Base-by-base conservation (phyloP, 306 rosid species). In the Glycine latifolia region DNA sequence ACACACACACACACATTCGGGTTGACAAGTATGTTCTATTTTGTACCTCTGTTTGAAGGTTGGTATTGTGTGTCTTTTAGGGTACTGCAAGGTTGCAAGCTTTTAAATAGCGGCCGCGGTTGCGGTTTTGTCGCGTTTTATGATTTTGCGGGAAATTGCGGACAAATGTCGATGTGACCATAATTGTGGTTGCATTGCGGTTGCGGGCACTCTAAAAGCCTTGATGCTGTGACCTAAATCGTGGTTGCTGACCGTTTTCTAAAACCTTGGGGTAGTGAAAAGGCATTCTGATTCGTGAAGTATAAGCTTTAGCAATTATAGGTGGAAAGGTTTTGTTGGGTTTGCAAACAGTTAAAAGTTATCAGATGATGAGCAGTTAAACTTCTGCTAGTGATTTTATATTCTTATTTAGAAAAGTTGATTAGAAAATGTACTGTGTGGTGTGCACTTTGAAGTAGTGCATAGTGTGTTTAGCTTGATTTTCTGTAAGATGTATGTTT, bases 241-340 rank as follows among this genome's bases (percentile, higher is more conserved):
- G 47, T 6, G 8, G 47, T 43, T 43, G 47, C 47, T 6, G 47
- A 7, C 47, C 9, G 8, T 43, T 43, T 43, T 43, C 7, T 43
- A 43, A 43, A 43, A 6, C 47, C 47, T 43, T 43, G 9, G 47
- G 47, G 47, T 43, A 43, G 20, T 37, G 20, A 11, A 37, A 62
- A 6, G 16, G 14, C 9, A 26, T 12, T 5, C 47, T 62, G 14
- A 13, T 37, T 6, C 0, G 70, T 10, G 48, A 37, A 12, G 13
- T 35, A 7, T 65, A 13, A 63, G 4, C 69, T 65, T 26, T 13
- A 37, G 48, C 1, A 17, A 59, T 20, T 3, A 9, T 59, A 8
- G 15, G 66, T 73, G 77, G 52, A 37, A 54, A 54, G 77, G n/a
- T 33, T 53, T 12, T 54, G 8, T 72, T 37, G 39, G 67, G 68